Evolutionary conservation across 208 protist genomes (phyloP).

Genomic region (Crithidia bombi): DNA sequence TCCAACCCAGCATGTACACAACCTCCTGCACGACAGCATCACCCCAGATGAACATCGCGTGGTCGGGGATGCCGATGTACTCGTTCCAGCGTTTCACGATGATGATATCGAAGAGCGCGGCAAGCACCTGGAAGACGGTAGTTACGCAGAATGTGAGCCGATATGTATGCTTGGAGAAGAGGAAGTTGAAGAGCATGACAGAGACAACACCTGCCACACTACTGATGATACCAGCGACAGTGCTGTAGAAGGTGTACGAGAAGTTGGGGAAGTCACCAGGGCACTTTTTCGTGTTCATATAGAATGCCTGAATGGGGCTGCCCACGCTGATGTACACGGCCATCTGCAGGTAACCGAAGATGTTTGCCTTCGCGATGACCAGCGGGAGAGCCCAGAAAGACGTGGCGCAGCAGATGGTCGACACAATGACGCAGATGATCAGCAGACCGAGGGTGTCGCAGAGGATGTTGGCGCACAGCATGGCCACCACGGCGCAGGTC

Average conservation of each 20-base stretch:
- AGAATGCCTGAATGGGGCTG: constrained; percentile 53
- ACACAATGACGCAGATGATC: constrained; percentile 41
- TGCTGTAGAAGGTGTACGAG: constrained; percentile 69
- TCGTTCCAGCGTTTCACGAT: constrained; percentile 72
- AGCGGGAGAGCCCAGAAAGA: constrained; percentile 64
- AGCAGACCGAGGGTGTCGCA: constrained; percentile 42
- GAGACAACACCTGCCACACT: constrained; percentile 49
- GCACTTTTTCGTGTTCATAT: constrained; percentile 47
- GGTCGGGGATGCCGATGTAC: constrained; percentile 45
- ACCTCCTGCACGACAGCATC: constrained; percentile 63
- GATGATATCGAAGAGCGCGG: constrained; percentile 60
- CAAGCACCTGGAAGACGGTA: constrained; percentile 38
- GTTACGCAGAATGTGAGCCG: constrained; percentile 48
- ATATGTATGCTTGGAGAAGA: constrained; percentile 61
- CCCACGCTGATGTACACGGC: constrained; percentile 49
- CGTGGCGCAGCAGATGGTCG: constrained; percentile 37
- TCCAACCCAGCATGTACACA: constrained; percentile 66
- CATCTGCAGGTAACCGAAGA: constrained; percentile 56
- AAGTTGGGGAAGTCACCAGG: constrained; percentile 57
- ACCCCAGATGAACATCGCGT: constrained; percentile 76
- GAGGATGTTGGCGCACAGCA: constrained; percentile 49
- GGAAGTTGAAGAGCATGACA: too few relatives aligned
- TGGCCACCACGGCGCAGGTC: constrained; percentile 48
- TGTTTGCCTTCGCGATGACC: constrained; percentile 65
- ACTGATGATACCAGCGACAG: constrained; percentile 48